These are phyloP conservation scores for Auricularia heimuer DNA, from an alignment of 768 basidiomycete species.

Conservation along the genomic window DNA sequence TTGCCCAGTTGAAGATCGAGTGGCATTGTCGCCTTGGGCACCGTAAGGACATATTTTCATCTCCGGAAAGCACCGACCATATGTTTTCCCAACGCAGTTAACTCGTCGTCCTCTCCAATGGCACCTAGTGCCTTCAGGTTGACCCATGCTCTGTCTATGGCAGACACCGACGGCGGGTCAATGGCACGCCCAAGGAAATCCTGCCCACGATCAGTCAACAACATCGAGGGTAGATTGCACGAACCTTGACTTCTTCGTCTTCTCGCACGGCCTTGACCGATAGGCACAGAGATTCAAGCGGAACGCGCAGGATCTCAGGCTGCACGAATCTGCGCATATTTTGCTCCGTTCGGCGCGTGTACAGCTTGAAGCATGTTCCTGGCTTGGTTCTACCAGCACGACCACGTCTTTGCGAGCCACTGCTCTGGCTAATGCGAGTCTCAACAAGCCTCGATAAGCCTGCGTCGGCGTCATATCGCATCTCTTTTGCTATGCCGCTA, in stretches of 20 bases:
- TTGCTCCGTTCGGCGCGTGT: constrained; percentile 61
- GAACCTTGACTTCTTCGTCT: constrained; percentile 66
- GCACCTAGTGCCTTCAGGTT: constrained; percentile 73
- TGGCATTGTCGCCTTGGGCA: constrained; percentile 66
- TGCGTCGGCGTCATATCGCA: constrained; percentile 54
- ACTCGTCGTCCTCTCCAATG: constrained; percentile 45
- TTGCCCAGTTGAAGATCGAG: constrained; percentile 83
- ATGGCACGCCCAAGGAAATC: constrained; percentile 64
- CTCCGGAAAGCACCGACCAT: constrained; percentile 35
- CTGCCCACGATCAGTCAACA: constrained; percentile 25
- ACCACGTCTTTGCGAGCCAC: constrained; percentile 75
- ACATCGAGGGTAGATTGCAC: constrained; percentile 5
- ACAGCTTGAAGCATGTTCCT: constrained; percentile 82
- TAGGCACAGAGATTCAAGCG: constrained; percentile 72
- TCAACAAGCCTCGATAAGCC: constrained; percentile 72
- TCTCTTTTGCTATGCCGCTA: constrained; percentile 79
- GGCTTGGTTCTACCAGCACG: constrained; percentile 82
- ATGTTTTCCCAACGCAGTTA: constrained; percentile 78
- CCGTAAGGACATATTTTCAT: neutral
- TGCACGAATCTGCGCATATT: constrained; percentile 63
- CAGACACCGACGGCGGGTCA: constrained; percentile 66
- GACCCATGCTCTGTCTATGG: constrained; percentile 69
- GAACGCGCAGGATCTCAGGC: constrained; percentile 83
- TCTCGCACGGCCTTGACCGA: constrained; percentile 74
- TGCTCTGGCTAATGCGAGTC: constrained; percentile 67